A percentile compares a stretch with the other conserved stretches of the same genome.
phyloP scores from a whole-genome alignment of 306 rosid genomes.

The Glycine tomentella region DNA sequence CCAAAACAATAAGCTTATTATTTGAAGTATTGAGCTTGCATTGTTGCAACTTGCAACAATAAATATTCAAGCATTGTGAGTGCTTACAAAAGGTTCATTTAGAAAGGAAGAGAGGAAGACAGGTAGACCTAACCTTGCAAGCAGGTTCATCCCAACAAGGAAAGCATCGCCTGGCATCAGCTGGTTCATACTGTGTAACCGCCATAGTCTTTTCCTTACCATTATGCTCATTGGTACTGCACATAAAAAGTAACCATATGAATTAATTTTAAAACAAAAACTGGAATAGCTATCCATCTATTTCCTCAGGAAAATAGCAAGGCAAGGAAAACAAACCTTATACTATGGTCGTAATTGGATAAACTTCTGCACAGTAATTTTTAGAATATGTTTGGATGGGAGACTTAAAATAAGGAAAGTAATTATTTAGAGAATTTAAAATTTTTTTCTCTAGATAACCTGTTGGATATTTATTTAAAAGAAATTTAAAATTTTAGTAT shows the following conservation, averaged over 20 bases:
- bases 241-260: constrained; percentile 13
- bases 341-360: not conserved
- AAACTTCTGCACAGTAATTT: not conserved
- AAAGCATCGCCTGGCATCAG: constrained; percentile 97
- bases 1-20: too few relatives aligned
- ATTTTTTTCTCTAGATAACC: too few relatives aligned
- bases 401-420: too few relatives aligned
- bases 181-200: constrained; percentile 96
- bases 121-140: constrained; percentile 79
- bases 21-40: too few relatives aligned
- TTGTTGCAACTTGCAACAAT: too few relatives aligned
- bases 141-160: constrained; percentile 99
- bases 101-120: constrained; percentile 30
- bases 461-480: too few relatives aligned
- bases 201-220: constrained; percentile 96
- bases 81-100: constrained; percentile 25
- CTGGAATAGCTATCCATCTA: not conserved
- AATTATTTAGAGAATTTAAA: too few relatives aligned
- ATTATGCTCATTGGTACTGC: constrained; percentile 73
- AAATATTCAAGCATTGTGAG: not conserved
- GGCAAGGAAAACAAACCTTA: not conserved
- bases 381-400: too few relatives aligned
- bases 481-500: too few relatives aligned
- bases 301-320: not conserved
- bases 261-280: not conserved